Evolutionary conservation across 768 basidiomycete species (phyloP).

Genomic region (Imleria badia): DNA sequence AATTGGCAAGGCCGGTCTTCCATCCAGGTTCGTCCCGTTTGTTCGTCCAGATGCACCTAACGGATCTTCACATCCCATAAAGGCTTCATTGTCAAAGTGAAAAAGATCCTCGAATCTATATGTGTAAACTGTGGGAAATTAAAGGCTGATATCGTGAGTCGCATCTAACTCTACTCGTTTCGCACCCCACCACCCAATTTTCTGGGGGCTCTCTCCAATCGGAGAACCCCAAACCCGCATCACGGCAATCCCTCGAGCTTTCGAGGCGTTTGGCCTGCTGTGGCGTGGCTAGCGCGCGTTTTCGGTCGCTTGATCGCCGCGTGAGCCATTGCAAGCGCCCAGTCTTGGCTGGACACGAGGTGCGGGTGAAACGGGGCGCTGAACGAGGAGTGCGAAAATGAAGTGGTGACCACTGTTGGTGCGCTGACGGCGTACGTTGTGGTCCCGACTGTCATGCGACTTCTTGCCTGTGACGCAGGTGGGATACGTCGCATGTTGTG

Average conservation of each 20-base stretch:
- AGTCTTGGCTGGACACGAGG: constrained; percentile 83
- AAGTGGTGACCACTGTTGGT: constrained; percentile 24
- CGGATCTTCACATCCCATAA: background rate
- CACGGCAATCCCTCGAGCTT: constrained; percentile 70
- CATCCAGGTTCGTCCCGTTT: constrained; percentile 73
- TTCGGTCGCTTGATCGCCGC: constrained; percentile 96
- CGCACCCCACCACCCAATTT: constrained; percentile 91
- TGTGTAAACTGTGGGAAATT: constrained; percentile 98
- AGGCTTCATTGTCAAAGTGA: constrained; percentile 98
- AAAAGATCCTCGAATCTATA: constrained; percentile 98
- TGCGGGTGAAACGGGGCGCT: constrained; percentile 97
- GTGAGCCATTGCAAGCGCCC: constrained; percentile 63
- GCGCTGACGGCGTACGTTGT: constrained; percentile 27
- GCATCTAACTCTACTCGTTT: constrained; percentile 84
- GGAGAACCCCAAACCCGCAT: constrained; percentile 95
- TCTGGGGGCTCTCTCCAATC: constrained; percentile 97
- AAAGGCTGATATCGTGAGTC: constrained; percentile 96
- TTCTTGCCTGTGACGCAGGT: constrained; percentile 72
- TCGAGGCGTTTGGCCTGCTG: constrained; percentile 84
- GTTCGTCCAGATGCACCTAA: background rate
- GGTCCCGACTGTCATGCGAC: constrained; percentile 32
- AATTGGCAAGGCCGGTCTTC: constrained; percentile 94
- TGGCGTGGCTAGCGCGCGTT: constrained; percentile 77
- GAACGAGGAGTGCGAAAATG: constrained; percentile 89
- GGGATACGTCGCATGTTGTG: constrained; percentile 42